Evolutionary conservation across 1,139 yeast genomes (phyloP), one percentile per base, ranked within the genome.

Genomic region (Sugiyamaella xylanicola): DNA sequence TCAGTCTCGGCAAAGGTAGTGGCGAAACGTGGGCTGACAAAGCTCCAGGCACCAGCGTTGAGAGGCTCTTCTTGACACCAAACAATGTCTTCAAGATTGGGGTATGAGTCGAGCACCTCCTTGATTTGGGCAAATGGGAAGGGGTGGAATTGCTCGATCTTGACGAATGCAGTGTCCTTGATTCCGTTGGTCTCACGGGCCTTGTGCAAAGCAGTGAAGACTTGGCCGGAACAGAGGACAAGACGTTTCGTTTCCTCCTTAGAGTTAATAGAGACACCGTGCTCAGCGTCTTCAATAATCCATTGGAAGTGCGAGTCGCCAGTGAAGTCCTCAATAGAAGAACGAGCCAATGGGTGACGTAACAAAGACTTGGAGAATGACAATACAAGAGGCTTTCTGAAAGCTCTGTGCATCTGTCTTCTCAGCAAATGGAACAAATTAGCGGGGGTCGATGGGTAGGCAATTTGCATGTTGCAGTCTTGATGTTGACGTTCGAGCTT

Each of bases 1-100:
- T 83, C 82, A 59, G 96, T 87, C 76, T 89, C 89, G 62, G 79
- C 80, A 72, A 93, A 75, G 47, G 86, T 80, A 50, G 96, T 87
- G 59, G 77, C 76, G 59, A 93, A 74, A 78, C 99, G 87, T 72
- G 97, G 99, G 61, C 80, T 78, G 59, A 79, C 91, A 69, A 71
- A 90, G 39, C 86, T 72, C 87, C 87, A 92, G 53, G 89, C 78
- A 75, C 99, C 99, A 86, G 93, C 93, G 79, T 95, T 95, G 77
- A 93, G 82, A 66, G 99, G 99, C 80, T 95, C 99, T 79, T 95
- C 99, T 79, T 95, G 99, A 76, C 95, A 87, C 95, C 95, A 95
- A 48, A 91, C 95, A 66, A 95, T 77, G 72, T 95, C 99, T 74
- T 87, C 86, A 61, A 86, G 72, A 73, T 85, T 85, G 70, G 96